These are phyloP conservation scores for Immersiella caudata DNA, from an alignment of 495 filamentous ascomycete genomes.

Conservation along the genomic window DNA sequence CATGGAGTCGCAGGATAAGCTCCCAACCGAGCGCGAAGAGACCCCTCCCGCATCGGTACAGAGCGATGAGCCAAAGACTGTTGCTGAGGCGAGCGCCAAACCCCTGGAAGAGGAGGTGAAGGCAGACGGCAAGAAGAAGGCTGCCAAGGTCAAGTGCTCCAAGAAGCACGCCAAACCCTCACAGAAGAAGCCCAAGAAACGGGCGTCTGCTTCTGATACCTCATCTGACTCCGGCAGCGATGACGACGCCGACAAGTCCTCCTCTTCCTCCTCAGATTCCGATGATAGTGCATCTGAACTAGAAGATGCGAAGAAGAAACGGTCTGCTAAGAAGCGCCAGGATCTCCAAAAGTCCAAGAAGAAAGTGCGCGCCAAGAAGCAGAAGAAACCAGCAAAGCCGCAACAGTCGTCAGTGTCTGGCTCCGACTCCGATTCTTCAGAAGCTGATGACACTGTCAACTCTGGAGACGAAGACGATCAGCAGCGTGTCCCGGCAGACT, in stretches of 20 bases:
- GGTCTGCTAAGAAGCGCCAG: conserved; percentile 46
- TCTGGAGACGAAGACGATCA: conserved; percentile 27
- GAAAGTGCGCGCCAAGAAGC: conserved; percentile 38
- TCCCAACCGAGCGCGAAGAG: conserved; percentile 29
- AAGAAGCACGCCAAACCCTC: conserved; percentile 47
- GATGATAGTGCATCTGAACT: conserved; percentile 34
- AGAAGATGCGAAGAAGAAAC: conserved; percentile 45
- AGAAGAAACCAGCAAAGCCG: conserved; percentile 26
- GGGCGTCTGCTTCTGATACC: conserved; percentile 32
- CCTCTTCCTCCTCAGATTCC: conserved; percentile 36
- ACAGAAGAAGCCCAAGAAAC: conserved; percentile 46
- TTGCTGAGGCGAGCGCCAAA: conserved; percentile 30
- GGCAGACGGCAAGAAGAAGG: conserved; percentile 39
- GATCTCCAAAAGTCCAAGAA: conserved; percentile 43
- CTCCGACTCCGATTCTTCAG: conserved; percentile 41
- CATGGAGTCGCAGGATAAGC: conserved; percentile 33
- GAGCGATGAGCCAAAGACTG: conserved; percentile 30
- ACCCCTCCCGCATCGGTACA: conserved; percentile 24
- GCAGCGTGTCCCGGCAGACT: conserved; percentile 22
- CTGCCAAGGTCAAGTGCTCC: conserved; percentile 38
- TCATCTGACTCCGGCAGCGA: conserved; percentile 38
- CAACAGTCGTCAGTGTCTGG: conserved; percentile 36
- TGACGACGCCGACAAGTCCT: conserved; percentile 33
- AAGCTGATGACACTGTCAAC: conserved; percentile 27
- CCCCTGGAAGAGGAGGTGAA: conserved; percentile 32